A percentile compares a stretch with the other conserved stretches of the same genome.
Evolutionary conservation across 2,329 filamentous ascomycete species (phyloP).

Genomic region (Epichloe bromicola): DNA sequence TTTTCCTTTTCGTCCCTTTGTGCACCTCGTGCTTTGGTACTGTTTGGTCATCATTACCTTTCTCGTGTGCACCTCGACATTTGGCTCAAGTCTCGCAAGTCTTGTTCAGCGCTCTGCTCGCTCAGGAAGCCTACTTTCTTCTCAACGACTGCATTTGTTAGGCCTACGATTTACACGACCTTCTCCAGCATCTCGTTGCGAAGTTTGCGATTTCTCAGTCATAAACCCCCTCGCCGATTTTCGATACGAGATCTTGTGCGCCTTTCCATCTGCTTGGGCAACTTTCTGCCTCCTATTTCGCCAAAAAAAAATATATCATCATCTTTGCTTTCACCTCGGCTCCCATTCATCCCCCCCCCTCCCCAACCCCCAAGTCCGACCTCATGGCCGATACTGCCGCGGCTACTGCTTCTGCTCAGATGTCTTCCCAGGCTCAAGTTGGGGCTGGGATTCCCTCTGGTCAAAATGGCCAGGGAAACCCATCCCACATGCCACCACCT

Average conservation of each 20-base stretch:
- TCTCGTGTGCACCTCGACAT: not conserved
- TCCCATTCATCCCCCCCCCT: not conserved
- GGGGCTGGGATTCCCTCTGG: constrained; percentile 40
- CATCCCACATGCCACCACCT: constrained; percentile 75
- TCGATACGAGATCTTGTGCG: not conserved
- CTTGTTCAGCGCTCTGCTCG: not conserved
- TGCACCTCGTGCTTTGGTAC: constrained; percentile 2
- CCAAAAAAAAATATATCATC: not conserved
- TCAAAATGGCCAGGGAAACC: constrained; percentile 56
- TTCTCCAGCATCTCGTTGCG: not conserved
- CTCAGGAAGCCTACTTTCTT: not conserved
- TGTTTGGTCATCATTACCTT: constrained; percentile 2
- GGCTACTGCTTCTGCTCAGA: constrained; percentile 47
- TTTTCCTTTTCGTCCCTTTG: constrained; percentile 4
- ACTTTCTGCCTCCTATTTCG: not conserved
- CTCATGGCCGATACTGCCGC: constrained; percentile 66
- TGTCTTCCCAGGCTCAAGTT: constrained; percentile 55
- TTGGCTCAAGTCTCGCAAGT: constrained; percentile 4
- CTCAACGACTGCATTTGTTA: not conserved
- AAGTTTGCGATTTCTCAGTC: not conserved
- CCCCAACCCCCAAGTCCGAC: not conserved
- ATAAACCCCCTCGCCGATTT: not conserved
- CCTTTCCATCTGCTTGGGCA: not conserved
- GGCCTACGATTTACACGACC: not conserved
- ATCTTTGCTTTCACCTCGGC: constrained; percentile 1